These are phyloP conservation scores for Thielaviopsis ethacetica DNA, from an alignment of 2,329 filamentous ascomycete genomes.

Conservation along the genomic window DNA sequence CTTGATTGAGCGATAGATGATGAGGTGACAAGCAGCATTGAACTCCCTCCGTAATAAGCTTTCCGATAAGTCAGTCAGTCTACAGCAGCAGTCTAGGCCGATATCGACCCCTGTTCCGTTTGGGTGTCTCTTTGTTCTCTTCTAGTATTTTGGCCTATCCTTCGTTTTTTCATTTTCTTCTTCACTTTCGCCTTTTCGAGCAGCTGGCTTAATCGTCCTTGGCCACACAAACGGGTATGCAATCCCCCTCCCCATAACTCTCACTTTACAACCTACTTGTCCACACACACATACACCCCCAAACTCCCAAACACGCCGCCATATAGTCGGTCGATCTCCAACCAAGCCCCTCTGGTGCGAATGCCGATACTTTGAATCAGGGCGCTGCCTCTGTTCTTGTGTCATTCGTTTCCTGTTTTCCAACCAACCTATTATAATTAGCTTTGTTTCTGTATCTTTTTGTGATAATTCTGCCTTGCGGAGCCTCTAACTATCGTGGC, in stretches of 20 bases:
- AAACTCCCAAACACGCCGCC: background rate
- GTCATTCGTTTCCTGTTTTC: background rate
- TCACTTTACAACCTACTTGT: background rate
- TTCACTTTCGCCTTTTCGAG: background rate
- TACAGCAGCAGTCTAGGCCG: background rate
- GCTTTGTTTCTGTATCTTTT: conserved; percentile 1
- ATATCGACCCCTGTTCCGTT: background rate
- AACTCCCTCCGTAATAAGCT: background rate
- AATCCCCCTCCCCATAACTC: background rate
- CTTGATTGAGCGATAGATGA: background rate
- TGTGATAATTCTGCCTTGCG: background rate
- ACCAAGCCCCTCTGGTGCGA: background rate
- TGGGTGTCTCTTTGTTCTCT: background rate
- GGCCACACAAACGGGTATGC: background rate
- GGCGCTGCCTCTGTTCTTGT: background rate
- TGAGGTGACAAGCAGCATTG: background rate
- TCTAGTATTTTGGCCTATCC: background rate
- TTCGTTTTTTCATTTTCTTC: background rate
- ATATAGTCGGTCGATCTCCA: background rate
- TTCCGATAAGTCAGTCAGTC: too few species aligned
- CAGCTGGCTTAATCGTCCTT: background rate
- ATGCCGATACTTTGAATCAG: background rate
- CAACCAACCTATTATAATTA: background rate
- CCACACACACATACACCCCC: too few species aligned
- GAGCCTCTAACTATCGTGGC: background rate